phyloP scores from a whole-genome alignment of 1,284 basidiomycete species.

The Somion occarium region DNA sequence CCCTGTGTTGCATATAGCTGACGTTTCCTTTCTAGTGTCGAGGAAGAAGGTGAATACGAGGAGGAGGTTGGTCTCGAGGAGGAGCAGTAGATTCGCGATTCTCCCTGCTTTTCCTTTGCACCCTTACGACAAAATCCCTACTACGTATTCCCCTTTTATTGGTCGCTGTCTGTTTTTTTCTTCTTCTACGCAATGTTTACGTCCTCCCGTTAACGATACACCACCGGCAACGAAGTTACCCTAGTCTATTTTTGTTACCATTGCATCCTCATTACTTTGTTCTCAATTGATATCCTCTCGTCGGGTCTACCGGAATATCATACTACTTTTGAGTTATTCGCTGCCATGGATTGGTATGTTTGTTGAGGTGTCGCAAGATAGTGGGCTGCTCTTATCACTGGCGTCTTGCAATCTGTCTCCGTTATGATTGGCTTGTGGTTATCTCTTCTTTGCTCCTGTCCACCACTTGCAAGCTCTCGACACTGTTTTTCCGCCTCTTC shows the following conservation, averaged over 20 bases:
- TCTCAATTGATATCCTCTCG: conserved; percentile 24
- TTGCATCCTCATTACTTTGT: conserved; percentile 13
- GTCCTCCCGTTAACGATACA: conserved; percentile 13
- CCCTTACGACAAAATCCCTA: conserved; percentile 25
- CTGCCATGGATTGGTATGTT: background rate
- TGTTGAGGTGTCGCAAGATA: background rate
- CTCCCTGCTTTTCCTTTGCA: conserved; percentile 11
- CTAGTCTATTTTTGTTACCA: conserved; percentile 29
- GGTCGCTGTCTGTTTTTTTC: conserved; percentile 28
- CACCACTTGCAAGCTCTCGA: no score
- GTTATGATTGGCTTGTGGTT: no score
- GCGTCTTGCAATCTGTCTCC: no score
- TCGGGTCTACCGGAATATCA: conserved; percentile 4
- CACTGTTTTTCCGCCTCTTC: no score
- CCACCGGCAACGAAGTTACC: conserved; percentile 30
- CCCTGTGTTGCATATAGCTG: background rate
- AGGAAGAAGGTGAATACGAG: conserved; percentile 82
- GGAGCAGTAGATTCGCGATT: conserved; percentile 35
- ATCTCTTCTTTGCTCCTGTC: background rate
- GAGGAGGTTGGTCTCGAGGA: conserved; percentile 62
- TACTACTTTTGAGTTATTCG: background rate
- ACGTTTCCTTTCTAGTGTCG: conserved; percentile 40
- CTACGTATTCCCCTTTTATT: conserved; percentile 31
- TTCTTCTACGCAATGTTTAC: conserved; percentile 8
- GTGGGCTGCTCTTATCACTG: no score